These are phyloP conservation scores for Debaryomyces subglobosus DNA, from an alignment of 1,139 yeast genomes.

Conservation along the genomic window DNA sequence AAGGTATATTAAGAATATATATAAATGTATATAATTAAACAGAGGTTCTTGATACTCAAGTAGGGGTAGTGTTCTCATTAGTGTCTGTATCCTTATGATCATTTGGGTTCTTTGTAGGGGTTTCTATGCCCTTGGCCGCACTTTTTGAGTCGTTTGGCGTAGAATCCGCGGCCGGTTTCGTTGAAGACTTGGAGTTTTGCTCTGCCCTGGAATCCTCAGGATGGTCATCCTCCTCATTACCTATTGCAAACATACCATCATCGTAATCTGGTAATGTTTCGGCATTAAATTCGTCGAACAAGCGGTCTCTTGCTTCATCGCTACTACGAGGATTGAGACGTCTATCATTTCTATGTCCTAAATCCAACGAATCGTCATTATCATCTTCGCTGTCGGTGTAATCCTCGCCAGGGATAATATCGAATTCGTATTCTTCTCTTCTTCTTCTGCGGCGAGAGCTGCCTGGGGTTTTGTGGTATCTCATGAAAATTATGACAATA, in stretches of 20 bases:
- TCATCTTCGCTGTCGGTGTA: constrained; percentile 38
- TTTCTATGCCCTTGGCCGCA: not conserved
- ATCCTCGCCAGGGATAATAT: constrained; percentile 74
- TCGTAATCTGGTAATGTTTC: constrained; percentile 43
- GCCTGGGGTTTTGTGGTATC: constrained; percentile 54
- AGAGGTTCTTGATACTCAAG: not conserved
- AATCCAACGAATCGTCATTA: constrained; percentile 30
- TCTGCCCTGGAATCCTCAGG: not conserved
- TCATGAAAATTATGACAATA: constrained; percentile 54
- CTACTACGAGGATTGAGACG: constrained; percentile 18
- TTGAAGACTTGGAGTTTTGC: not conserved
- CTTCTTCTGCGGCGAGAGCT: constrained; percentile 60
- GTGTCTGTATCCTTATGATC: not conserved
- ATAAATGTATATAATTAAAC: not conserved
- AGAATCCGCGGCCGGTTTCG: not conserved
- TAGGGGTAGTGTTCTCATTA: not conserved
- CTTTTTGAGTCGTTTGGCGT: not conserved
- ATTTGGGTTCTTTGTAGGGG: not conserved
- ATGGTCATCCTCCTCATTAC: constrained; percentile 38
- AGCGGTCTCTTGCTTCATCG: constrained; percentile 42
- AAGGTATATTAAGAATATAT: not conserved
- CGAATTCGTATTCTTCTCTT: constrained; percentile 77
- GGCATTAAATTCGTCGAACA: constrained; percentile 45
- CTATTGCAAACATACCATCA: constrained; percentile 48
- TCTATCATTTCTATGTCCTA: constrained; percentile 26